Percentiles rank a stretch among this genome's conserved stretches.
These are phyloP conservation scores for Monosporascus sp. DNA, from an alignment of 2,329 filamentous ascomycete species.

Conservation along the genomic window DNA sequence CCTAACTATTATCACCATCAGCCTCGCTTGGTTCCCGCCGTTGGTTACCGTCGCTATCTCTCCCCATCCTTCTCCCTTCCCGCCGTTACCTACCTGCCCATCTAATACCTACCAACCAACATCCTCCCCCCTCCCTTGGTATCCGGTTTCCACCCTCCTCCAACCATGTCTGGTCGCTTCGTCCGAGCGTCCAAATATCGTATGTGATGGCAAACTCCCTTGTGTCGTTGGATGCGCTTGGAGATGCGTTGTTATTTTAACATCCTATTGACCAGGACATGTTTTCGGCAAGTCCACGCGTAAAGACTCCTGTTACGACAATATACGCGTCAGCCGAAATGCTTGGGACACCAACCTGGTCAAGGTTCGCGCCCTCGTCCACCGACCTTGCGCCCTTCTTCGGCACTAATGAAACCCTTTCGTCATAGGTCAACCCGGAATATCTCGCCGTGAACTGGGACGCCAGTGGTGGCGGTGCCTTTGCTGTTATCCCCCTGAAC, in stretches of 20 bases:
- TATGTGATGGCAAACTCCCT: conserved; percentile 34
- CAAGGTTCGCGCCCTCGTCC: conserved; percentile 56
- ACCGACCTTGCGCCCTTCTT: conserved; percentile 2
- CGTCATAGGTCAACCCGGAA: conserved; percentile 77
- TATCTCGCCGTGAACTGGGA: conserved; percentile 99
- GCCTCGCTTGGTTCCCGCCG: background rate
- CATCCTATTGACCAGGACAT: conserved; percentile 61
- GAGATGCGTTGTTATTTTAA: conserved; percentile 10
- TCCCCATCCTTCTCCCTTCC: background rate
- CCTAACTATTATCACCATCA: background rate
- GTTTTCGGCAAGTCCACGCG: conserved; percentile 93
- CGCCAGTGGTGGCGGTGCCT: conserved; percentile 88
- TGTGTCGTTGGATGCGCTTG: conserved; percentile 12
- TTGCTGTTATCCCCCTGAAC: conserved; percentile 86
- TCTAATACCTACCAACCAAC: background rate
- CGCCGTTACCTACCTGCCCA: background rate
- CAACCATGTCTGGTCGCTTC: conserved; percentile 57
- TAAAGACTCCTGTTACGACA: conserved; percentile 99
- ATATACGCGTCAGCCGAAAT: conserved; percentile 94
- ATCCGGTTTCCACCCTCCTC: conserved; percentile 1
- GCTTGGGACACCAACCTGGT: conserved; percentile 98
- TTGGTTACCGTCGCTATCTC: background rate
- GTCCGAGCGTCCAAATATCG: conserved; percentile 66
- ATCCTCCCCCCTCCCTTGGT: background rate
- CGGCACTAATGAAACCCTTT: conserved; percentile 9